A percentile compares a stretch with the other conserved stretches of the same genome.
Evolutionary conservation across 257 asterid species (phyloP).

Genomic region (Linaria vulgaris): DNA sequence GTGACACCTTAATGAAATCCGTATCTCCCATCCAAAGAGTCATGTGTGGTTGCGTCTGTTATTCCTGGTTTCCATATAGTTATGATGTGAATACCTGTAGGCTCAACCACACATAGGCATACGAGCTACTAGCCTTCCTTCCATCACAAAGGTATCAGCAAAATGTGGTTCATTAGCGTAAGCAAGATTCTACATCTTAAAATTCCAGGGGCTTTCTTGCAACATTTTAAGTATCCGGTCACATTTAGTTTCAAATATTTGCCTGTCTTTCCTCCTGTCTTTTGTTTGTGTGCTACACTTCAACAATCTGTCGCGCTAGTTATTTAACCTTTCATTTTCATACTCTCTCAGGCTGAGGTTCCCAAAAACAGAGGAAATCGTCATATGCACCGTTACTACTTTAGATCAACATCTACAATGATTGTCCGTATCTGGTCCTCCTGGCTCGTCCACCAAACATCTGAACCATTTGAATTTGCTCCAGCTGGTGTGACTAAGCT

Average conservation of each 20-base stretch:
- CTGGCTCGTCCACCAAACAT: slow-evolving; percentile 83
- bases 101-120: too few species aligned
- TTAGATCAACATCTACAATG: slow-evolving; percentile 85
- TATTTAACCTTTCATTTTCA: slow-evolving; percentile 10
- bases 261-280: neutral
- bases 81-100: too few species aligned
- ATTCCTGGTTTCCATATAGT: too few species aligned
- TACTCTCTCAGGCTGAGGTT: slow-evolving; percentile 63
- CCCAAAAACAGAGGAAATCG: slow-evolving; percentile 76
- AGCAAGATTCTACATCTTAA: neutral
- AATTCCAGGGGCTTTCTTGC: neutral
- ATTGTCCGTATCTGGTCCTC: slow-evolving; percentile 96
- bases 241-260: neutral
- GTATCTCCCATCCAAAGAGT: too few species aligned
- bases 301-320: too few species aligned
- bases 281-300: neutral
- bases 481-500: slow-evolving; percentile 75
- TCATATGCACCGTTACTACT: slow-evolving; percentile 79
- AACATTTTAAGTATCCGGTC: neutral
- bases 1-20: too few species aligned
- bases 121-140: too few species aligned
- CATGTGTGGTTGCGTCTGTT: too few species aligned
- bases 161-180: too few species aligned
- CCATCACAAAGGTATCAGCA: too few species aligned
- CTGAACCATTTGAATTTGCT: slow-evolving; percentile 67